Percentiles rank a stretch among this genome's conserved stretches.
phyloP scores from a whole-genome alignment of 306 rosid genomes.

The Dryas drummondii region DNA sequence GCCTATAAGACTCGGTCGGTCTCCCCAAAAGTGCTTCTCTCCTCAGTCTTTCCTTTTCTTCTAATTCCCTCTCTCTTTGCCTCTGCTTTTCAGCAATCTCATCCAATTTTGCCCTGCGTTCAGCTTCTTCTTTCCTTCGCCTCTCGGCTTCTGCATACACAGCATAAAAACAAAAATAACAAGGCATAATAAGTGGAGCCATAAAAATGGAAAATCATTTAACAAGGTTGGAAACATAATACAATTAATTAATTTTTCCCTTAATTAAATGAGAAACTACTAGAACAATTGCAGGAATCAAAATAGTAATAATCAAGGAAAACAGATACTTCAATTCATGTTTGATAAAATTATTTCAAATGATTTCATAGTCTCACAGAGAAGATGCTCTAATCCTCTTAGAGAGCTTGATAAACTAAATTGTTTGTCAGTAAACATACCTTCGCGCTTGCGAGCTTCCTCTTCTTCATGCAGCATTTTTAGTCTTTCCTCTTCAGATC shows the following conservation, averaged over 20 bases:
- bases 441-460: constrained; percentile 80
- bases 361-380: neutral
- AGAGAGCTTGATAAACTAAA: neutral
- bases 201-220: neutral
- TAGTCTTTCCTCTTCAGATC: constrained; percentile 73
- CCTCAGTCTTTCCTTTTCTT: constrained; percentile 70
- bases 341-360: neutral
- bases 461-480: constrained; percentile 70
- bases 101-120: constrained; percentile 63
- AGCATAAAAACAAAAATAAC: neutral
- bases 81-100: constrained; percentile 80
- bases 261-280: neutral
- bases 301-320: neutral
- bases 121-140: constrained; percentile 68
- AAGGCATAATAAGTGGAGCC: neutral
- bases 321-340: neutral
- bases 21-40: constrained; percentile 57
- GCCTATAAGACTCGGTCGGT: constrained; percentile 38
- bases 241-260: neutral
- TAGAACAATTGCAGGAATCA: neutral
- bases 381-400: neutral
- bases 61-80: constrained; percentile 74
- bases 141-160: constrained; percentile 73
- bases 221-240: neutral
- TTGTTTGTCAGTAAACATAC: constrained; percentile 28